Base-by-base conservation (phyloP, 1,284 basidiomycete genomes). In the Anthracocystis setariae region DNA sequence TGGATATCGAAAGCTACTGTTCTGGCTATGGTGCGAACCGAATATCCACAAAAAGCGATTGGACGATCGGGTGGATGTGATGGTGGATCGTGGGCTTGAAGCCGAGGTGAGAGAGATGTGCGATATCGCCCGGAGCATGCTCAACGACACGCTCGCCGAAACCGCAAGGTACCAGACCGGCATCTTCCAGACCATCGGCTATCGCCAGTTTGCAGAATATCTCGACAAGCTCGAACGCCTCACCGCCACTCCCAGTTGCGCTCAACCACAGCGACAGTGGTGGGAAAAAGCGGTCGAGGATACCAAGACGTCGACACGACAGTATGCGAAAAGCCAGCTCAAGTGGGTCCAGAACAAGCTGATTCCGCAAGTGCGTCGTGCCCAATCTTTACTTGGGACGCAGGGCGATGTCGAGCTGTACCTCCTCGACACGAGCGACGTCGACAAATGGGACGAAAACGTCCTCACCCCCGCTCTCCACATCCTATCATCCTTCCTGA, bases 131-230 rank as follows among this genome's bases (percentile, higher is more conserved):
- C 39, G 57, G 12, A 9, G 9, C 0, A 38, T 73, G 35, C 20
- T 63, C 2, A 40, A 61, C 37, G 46, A 63, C 2, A 45, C 32
- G 21, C 23, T 45, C 64, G 3, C 9, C 57, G 48, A 27, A 5
- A 35, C 66, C 79, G 91, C 89, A 74, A 91, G 90, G 0, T 69
- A 64, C 39, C 60, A 67, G 29, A 83, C 88, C 1, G 95, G 95
- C 0, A 92, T 98, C 56, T 97, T 92, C 82, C 96, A 99, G 83
- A 89, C 93, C 0, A 98, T 99, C 51, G 95, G 94, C 1, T 97
- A 92, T 84, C 92, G 90, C 82, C 94, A 97, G 83, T 97, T 98
- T 70, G 86, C 88, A 70, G 83, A 85, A 17, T 93, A 90, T 74
- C 85, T 91, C 54, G 79, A 46, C 84, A 83, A 20, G 83, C 37